Percentiles rank a stretch among this genome's conserved stretches.
These are phyloP conservation scores for Yamadazyma diospyri DNA, from an alignment of 1,139 yeast species.

Conservation along the genomic window DNA sequence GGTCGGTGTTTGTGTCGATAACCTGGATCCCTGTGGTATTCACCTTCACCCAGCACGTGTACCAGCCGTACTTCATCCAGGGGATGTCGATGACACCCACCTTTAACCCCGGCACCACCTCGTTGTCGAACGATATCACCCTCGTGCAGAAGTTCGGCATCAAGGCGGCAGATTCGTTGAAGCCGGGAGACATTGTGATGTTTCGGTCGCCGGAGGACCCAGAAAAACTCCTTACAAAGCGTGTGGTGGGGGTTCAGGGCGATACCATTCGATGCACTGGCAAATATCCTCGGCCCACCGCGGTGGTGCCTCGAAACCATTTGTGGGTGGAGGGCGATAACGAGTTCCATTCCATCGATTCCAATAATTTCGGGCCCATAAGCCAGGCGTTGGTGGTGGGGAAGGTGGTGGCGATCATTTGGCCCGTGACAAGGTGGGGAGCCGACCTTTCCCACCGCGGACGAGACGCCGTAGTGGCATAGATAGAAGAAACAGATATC, in stretches of 20 bases:
- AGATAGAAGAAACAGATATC: too few species aligned
- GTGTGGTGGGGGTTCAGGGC: constrained; percentile 73
- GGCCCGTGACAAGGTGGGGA: constrained; percentile 64
- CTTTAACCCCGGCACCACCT: constrained; percentile 60
- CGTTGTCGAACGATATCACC: constrained; percentile 62
- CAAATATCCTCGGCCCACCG: constrained; percentile 62
- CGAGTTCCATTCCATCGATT: constrained; percentile 74
- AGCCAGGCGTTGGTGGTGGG: constrained; percentile 77
- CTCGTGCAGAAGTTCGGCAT: constrained; percentile 64
- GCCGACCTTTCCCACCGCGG: constrained; percentile 20
- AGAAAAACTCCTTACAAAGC: constrained; percentile 64
- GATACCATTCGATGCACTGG: constrained; percentile 56
- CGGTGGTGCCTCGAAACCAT: constrained; percentile 72
- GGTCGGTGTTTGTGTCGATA: constrained; percentile 28
- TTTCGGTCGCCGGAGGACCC: constrained; percentile 80
- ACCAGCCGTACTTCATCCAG: constrained; percentile 71
- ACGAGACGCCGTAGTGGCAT: constrained; percentile 10
- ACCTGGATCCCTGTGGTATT: constrained; percentile 81
- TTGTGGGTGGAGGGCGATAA: constrained; percentile 96
- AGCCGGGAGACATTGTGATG: constrained; percentile 71
- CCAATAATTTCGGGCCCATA: constrained; percentile 82
- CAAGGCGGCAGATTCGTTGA: constrained; percentile 42
- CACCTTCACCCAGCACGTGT: constrained; percentile 66
- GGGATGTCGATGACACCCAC: constrained; percentile 92
- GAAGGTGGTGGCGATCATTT: constrained; percentile 58